phyloP scores from a whole-genome alignment of 2,329 filamentous ascomycete species.

The Dothideomycetes sp. region DNA sequence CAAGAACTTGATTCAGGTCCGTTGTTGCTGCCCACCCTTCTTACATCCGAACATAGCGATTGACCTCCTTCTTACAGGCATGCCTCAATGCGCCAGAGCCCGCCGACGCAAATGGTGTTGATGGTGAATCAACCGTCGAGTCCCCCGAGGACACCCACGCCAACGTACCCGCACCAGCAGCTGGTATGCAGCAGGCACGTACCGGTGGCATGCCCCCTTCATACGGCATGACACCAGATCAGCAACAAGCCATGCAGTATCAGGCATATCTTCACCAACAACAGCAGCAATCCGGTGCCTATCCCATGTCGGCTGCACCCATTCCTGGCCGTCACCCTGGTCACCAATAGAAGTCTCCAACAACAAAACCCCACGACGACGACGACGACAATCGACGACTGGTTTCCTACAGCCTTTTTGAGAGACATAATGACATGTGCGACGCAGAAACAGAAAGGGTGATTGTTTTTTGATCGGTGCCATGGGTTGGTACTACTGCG shows the following conservation, averaged over 20 bases:
- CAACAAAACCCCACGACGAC: too few relatives aligned
- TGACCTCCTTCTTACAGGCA: slow-evolving; percentile 54
- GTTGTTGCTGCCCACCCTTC: neutral
- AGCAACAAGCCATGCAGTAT: slow-evolving; percentile 32
- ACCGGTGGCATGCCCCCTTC: slow-evolving; percentile 20
- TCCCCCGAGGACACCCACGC: slow-evolving; percentile 83
- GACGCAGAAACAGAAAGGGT: slow-evolving; percentile 11
- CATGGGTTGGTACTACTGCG: slow-evolving; percentile 9
- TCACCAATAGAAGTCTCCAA: slow-evolving; percentile 11
- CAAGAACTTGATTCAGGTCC: slow-evolving; percentile 98
- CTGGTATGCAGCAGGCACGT: slow-evolving; percentile 25
- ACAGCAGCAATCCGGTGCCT: slow-evolving; percentile 28
- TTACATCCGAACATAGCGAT: too few relatives aligned
- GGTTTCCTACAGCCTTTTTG: too few relatives aligned
- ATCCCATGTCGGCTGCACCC: slow-evolving; percentile 28
- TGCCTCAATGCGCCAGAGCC: slow-evolving; percentile 96
- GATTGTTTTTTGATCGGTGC: slow-evolving; percentile 12
- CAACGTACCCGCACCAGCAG: slow-evolving; percentile 32
- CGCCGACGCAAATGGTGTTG: slow-evolving; percentile 55
- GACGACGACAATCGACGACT: too few relatives aligned
- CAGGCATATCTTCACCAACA: slow-evolving; percentile 32
- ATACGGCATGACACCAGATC: slow-evolving; percentile 29
- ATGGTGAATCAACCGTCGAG: slow-evolving; percentile 53
- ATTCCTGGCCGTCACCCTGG: slow-evolving; percentile 14
- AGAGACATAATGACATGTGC: slow-evolving; percentile 12